phyloP scores from a whole-genome alignment of 352 stramenopile species.

The Phytophthora sansomeana region DNA sequence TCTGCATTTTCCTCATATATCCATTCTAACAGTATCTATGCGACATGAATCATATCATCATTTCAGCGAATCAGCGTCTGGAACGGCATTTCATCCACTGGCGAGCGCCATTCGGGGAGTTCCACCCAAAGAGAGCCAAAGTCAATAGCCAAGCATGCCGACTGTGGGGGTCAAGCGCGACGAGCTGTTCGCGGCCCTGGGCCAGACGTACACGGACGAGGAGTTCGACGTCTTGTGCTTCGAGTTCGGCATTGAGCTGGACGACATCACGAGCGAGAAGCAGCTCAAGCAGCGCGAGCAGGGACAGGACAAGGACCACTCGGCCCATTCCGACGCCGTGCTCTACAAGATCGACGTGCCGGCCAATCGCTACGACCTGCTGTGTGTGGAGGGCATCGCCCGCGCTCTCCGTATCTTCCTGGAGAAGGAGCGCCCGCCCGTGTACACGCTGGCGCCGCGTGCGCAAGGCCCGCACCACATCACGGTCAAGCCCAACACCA shows the following conservation, averaged over 20 bases:
- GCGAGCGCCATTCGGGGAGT: slow-evolving; percentile 31
- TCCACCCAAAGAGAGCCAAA: slow-evolving; percentile 11
- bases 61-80: slow-evolving; percentile 14
- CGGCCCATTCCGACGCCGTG: slow-evolving; percentile 85
- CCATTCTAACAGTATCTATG: background rate
- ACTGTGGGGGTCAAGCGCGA: slow-evolving; percentile 98
- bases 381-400: slow-evolving; percentile 99
- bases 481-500: slow-evolving; percentile 88
- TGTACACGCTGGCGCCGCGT: slow-evolving; percentile 79
- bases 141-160: slow-evolving; percentile 91
- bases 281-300: slow-evolving; percentile 90
- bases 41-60: slow-evolving; percentile 1
- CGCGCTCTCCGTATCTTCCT: slow-evolving; percentile 97
- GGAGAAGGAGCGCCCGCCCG: slow-evolving; percentile 93
- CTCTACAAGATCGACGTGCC: slow-evolving; percentile 99
- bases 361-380: slow-evolving; percentile 99
- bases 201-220: slow-evolving; percentile 97
- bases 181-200: slow-evolving; percentile 97
- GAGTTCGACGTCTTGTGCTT: slow-evolving; percentile 99
- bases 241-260: slow-evolving; percentile 99
- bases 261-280: slow-evolving; percentile 90
- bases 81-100: slow-evolving; percentile 25
- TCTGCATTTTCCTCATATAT: too few species aligned
- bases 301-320: slow-evolving; percentile 68
- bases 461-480: slow-evolving; percentile 81